Conservation (phyloP, 192 early-diverging fungal genomes). For the Backusella liffmaniae region DNA sequence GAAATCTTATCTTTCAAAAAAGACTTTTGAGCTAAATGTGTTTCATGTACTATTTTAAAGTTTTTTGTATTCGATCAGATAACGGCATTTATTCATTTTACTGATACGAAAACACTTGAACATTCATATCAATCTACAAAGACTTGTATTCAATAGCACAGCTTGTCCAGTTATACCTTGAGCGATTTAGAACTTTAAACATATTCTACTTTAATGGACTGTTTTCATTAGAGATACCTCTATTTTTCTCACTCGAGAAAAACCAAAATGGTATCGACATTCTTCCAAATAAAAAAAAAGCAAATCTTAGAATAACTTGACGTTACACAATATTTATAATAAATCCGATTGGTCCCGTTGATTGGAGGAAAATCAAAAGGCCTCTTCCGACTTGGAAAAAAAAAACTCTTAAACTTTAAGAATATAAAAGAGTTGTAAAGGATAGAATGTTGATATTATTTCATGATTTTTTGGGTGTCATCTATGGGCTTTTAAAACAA, state of each 20-base stretch:
- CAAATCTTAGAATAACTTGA: background rate
- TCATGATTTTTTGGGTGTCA: background rate
- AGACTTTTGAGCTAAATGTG: background rate
- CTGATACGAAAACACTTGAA: background rate
- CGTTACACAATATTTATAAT: background rate
- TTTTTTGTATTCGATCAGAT: background rate
- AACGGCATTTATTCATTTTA: background rate
- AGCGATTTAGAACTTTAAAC: background rate
- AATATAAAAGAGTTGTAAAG: background rate
- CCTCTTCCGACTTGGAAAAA: background rate
- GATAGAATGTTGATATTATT: background rate
- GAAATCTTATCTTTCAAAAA: background rate
- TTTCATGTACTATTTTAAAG: background rate
- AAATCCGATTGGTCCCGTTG: background rate
- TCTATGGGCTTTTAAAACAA: background rate
- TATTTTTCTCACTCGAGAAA: background rate
- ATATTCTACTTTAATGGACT: background rate
- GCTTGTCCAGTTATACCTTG: background rate
- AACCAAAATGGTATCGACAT: background rate
- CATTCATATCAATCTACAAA: background rate
- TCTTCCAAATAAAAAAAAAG: background rate
- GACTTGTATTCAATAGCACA: background rate
- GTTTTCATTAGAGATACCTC: background rate
- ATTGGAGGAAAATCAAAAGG: background rate
- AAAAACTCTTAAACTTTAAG: background rate